These are phyloP conservation scores for Mucor sp. DNA, from an alignment of 371 early-diverging fungal species.

Conservation along the genomic window DNA sequence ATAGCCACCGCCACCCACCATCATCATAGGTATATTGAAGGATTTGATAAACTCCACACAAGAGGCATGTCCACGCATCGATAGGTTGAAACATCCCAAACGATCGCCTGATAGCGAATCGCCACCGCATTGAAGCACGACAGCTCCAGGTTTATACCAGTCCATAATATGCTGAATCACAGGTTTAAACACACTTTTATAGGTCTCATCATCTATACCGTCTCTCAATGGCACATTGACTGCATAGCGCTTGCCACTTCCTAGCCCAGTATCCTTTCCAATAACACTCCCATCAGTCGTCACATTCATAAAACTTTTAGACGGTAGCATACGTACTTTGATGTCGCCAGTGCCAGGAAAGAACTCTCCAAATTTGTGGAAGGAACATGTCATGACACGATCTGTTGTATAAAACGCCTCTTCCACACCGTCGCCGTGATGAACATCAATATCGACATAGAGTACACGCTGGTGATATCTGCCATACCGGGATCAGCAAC, in stretches of 20 bases:
- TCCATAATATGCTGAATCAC: constrained; percentile 92
- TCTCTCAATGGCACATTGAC: constrained; percentile 98
- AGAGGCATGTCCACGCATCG: constrained; percentile 85
- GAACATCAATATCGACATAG: constrained; percentile 99
- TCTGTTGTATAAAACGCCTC: constrained; percentile 99
- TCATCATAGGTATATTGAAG: constrained; percentile 91
- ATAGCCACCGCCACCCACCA: constrained; percentile 99
- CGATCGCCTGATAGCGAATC: constrained; percentile 99
- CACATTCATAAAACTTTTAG: neutral
- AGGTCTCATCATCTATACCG: constrained; percentile 97
- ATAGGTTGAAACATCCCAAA: constrained; percentile 98
- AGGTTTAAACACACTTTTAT: constrained; percentile 88
- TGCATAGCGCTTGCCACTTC: constrained; percentile 89
- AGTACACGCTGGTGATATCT: constrained; percentile 92
- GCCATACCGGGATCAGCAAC: neutral
- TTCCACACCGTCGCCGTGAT: constrained; percentile 99
- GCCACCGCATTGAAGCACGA: constrained; percentile 99
- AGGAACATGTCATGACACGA: constrained; percentile 98
- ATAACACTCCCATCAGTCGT: neutral
- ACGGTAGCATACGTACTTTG: constrained; percentile 46
- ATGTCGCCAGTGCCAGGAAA: constrained; percentile 98
- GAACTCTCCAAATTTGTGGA: constrained; percentile 99
- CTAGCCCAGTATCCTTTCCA: constrained; percentile 82
- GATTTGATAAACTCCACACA: constrained; percentile 94
- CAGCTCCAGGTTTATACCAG: constrained; percentile 93